Conservation (phyloP, 169 alveolate species). For the Cryptosporidium andersoni region DNA sequence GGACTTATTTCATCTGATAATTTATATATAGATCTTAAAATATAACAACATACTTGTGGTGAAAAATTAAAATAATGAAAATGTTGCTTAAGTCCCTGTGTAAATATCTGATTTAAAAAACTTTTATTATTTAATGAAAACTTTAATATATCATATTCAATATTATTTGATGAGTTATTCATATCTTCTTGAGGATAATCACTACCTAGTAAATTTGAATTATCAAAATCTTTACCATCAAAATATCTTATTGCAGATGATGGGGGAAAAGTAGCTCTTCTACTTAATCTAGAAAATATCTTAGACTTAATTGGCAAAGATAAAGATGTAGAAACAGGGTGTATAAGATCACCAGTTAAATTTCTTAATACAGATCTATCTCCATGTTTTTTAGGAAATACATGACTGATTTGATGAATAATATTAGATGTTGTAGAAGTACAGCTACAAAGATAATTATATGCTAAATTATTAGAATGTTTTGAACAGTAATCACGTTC, state of each 20-base stretch:
- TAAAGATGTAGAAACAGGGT: no score
- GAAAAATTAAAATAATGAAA: conserved; percentile 48
- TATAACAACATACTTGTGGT: conserved; percentile 45
- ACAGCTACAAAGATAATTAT: no score
- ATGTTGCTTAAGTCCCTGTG: conserved; percentile 59
- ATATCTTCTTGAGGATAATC: background rate
- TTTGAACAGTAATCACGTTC: no score
- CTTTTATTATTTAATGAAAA: conserved; percentile 33
- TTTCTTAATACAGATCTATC: no score
- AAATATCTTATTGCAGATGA: background rate
- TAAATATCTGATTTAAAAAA: conserved; percentile 29
- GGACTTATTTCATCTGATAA: background rate
- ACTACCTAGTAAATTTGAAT: background rate
- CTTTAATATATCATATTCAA: conserved; percentile 41
- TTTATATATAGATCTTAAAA: conserved; percentile 1
- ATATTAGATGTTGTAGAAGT: no score
- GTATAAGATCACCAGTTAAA: no score
- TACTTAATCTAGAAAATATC: conserved; percentile 2
- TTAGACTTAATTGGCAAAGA: background rate
- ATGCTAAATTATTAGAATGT: no score
- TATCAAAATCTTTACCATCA: background rate
- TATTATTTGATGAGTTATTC: background rate
- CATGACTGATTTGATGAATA: no score
- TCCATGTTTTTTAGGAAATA: no score
- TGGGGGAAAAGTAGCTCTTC: conserved; percentile 71